phyloP scores from a whole-genome alignment of 345 rosid genomes.

The Corchorus capsularis region DNA sequence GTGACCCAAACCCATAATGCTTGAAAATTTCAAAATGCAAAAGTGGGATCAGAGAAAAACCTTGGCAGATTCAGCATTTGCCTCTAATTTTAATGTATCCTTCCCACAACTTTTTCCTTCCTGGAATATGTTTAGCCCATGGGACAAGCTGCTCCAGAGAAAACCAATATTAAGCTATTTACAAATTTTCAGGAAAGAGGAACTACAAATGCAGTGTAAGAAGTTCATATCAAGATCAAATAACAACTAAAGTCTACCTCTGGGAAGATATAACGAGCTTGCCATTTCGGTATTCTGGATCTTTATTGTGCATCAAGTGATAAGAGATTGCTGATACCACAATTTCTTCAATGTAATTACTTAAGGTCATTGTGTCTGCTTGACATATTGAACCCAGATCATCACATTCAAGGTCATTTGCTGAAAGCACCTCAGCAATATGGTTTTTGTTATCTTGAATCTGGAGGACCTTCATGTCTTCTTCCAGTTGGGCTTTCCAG shows the following conservation, averaged over 20 bases:
- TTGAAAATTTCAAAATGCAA: constrained; percentile 17
- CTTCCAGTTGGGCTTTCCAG: constrained; percentile 87
- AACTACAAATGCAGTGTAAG: background rate
- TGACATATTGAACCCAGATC: constrained; percentile 80
- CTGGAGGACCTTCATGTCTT: constrained; percentile 82
- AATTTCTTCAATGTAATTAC: constrained; percentile 82
- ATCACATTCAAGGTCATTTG: constrained; percentile 88
- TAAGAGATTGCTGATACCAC: constrained; percentile 81
- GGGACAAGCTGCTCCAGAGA: constrained; percentile 77
- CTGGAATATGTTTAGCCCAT: constrained; percentile 88
- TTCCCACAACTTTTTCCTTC: constrained; percentile 68
- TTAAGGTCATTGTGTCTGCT: constrained; percentile 68
- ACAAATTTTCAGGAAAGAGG: background rate
- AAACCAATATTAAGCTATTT: constrained; percentile 10
- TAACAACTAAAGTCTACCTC: constrained; percentile 45
- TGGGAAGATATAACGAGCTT: constrained; percentile 89
- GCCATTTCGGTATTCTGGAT: constrained; percentile 91
- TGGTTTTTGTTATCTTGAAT: constrained; percentile 89
- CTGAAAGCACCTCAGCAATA: constrained; percentile 89
- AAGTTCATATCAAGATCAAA: background rate
- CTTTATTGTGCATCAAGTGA: constrained; percentile 74
- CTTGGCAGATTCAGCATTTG: constrained; percentile 73
- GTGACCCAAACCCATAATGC: background rate
- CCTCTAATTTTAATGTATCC: constrained; percentile 72
- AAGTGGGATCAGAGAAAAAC: constrained; percentile 35